Conservation (phyloP, 2,329 filamentous ascomycete genomes). For the Rhytidhysteron rufulum region DNA sequence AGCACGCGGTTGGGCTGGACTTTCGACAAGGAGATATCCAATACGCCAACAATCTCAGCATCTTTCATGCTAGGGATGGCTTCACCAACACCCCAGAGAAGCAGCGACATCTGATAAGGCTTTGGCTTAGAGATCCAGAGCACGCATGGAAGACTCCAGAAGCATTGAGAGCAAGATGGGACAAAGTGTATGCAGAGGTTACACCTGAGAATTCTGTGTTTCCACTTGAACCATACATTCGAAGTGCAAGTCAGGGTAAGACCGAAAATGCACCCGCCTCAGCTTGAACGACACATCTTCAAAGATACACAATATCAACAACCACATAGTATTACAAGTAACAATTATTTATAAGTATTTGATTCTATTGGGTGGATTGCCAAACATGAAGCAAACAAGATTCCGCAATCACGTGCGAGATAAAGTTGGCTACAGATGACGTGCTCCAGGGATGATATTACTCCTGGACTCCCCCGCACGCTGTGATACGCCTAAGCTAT, state of each 20-base stretch:
- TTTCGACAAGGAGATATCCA: slow-evolving; percentile 45
- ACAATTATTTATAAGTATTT: too few species aligned
- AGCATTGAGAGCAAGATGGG: slow-evolving; percentile 44
- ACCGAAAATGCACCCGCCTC: too few species aligned
- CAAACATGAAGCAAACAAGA: too few species aligned
- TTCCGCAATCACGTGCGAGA: too few species aligned
- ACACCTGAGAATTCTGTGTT: slow-evolving; percentile 52
- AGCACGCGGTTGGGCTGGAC: slow-evolving; percentile 33
- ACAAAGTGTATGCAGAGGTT: slow-evolving; percentile 51
- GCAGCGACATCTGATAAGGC: slow-evolving; percentile 44
- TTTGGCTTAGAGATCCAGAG: slow-evolving; percentile 48
- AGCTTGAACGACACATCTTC: too few species aligned
- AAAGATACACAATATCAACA: too few species aligned
- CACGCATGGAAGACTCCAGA: slow-evolving; percentile 44
- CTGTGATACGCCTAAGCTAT: too few species aligned
- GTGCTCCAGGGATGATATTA: too few species aligned
- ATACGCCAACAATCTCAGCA: slow-evolving; percentile 50
- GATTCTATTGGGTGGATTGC: too few species aligned
- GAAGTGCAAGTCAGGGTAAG: slow-evolving; percentile 29
- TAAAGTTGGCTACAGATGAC: too few species aligned
- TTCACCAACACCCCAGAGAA: slow-evolving; percentile 40
- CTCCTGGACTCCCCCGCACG: too few species aligned
- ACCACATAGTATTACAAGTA: too few species aligned
- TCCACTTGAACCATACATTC: slow-evolving; percentile 53
- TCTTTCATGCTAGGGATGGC: slow-evolving; percentile 49